Percentiles rank a stretch among this genome's conserved stretches.
Evolutionary conservation across 2,329 filamentous ascomycete species (phyloP).

Genomic region (Penicillium sp.): DNA sequence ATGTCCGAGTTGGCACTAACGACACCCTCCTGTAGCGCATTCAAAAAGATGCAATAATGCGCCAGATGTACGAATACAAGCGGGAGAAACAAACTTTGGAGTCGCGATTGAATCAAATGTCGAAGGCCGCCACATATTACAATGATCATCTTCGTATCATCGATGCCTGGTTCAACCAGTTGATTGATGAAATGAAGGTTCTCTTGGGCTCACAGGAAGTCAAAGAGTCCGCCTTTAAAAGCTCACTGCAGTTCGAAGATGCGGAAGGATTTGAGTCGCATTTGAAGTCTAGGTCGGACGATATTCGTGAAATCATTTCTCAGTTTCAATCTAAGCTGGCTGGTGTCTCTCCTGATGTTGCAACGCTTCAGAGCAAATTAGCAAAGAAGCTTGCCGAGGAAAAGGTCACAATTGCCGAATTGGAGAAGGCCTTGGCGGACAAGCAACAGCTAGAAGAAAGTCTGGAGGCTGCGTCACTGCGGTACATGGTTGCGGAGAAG

Average conservation of each 20-base stretch:
- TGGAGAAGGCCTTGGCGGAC: conserved; percentile 70
- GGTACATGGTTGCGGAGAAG: conserved; percentile 94
- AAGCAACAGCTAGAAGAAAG: conserved; percentile 82
- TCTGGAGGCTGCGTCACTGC: conserved; percentile 78
- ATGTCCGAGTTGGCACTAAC: conserved; percentile 28
- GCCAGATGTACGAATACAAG: conserved; percentile 98
- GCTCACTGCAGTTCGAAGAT: conserved; percentile 53
- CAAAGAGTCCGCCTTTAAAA: conserved; percentile 42
- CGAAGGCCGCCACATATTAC: conserved; percentile 73
- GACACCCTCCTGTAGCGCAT: conserved; percentile 58
- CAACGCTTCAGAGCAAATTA: conserved; percentile 69
- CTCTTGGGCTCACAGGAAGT: conserved; percentile 31
- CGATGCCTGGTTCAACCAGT: conserved; percentile 88
- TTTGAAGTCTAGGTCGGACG: conserved; percentile 67
- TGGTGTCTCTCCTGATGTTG: conserved; percentile 60
- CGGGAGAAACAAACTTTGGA: conserved; percentile 80
- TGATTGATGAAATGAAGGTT: conserved; percentile 47
- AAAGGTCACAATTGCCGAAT: conserved; percentile 71
- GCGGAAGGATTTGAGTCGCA: conserved; percentile 68
- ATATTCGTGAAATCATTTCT: conserved; percentile 70
- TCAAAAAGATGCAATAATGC: conserved; percentile 93
- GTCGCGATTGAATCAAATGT: conserved; percentile 71
- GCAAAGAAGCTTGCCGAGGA: conserved; percentile 71
- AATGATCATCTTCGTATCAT: conserved; percentile 89
- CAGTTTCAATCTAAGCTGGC: conserved; percentile 55